Evolutionary conservation across 805 yeast species (phyloP), one percentile per base, ranked within the genome.

Genomic region (Starmerella gropengiesseri): DNA sequence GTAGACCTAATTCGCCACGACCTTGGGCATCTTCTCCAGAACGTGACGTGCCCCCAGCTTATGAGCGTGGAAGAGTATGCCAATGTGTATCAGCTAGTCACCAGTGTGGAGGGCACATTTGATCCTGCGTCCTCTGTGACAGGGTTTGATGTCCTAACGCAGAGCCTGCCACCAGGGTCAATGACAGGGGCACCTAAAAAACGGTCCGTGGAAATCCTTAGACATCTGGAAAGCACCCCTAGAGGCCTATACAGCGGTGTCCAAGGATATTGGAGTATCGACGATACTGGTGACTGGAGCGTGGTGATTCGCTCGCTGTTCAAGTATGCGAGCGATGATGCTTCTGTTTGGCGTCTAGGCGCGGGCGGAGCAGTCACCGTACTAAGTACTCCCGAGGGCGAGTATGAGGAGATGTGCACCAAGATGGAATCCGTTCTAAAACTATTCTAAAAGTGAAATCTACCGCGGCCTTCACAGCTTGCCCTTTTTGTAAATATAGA

Each of bases 141-240:
- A 11, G 98, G 97, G 0, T 64, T 87, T 19, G 97, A 91, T 58
- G 65, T 89, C 2, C 67, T 91, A 11, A 71, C 75, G 17, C 75
- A 75, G 46, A 76, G 95, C 0, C 65, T 93, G 27, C 98, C 99
- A 3, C 95, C 99, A 0, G 99, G 99, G 0, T 89, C 97, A 1
- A 91, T 91, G 99, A 91, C 99, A 0, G 99, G 99, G 3, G 99
- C 99, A 0, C 99, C 99, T 2, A 91, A 91, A 64, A 81, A 79
- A 53, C 71, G 95, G 46, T 84, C 95, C 0, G 94, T 91, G 5
- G 91, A 89, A 59, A 60, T 93, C 4, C 66, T 91, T 22, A 81
- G 78, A 47, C 57, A 59, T 0, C 59, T 81, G 5, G 91, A 81
- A 53, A 52, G 60, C 9, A 69, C 63, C 13, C 60, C 72, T 28